phyloP scores from a whole-genome alignment of 1,284 basidiomycete species.

The Leccinum pachyderme region DNA sequence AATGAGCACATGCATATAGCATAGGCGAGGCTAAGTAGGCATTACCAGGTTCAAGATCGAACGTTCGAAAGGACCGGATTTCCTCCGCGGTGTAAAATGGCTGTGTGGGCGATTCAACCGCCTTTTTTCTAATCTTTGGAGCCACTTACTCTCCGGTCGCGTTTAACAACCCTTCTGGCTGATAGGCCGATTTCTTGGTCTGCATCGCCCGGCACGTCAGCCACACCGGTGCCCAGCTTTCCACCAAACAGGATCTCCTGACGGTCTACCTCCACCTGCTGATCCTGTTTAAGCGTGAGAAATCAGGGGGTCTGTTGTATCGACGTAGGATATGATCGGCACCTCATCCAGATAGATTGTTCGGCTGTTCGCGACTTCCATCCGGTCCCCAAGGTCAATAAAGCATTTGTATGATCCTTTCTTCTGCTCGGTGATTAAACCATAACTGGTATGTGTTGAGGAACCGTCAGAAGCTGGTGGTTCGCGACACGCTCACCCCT shows the following conservation, averaged over 20 bases:
- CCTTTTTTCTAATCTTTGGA: not conserved
- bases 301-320: constrained; percentile 12
- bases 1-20: not conserved
- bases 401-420: constrained; percentile 82
- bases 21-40: constrained; percentile 18
- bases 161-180: constrained; percentile 43
- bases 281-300: constrained; percentile 43
- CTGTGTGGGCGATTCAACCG: constrained; percentile 44
- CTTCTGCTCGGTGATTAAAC: constrained; percentile 81
- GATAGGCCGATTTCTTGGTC: constrained; percentile 29
- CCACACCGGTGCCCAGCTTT: constrained; percentile 47
- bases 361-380: constrained; percentile 69
- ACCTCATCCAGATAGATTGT: constrained; percentile 82
- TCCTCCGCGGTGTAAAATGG: constrained; percentile 87
- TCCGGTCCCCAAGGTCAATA: constrained; percentile 71
- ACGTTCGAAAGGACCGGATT: constrained; percentile 74
- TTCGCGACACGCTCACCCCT: constrained; percentile 60
- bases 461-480: not conserved
- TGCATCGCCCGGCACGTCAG: constrained; percentile 44
- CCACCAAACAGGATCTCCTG: constrained; percentile 61
- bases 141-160: constrained; percentile 46
- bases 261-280: constrained; percentile 58
- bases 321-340: not conserved
- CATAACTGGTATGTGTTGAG: constrained; percentile 56
- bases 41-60: constrained; percentile 73